These are phyloP conservation scores for Neocucurbitaria cava DNA, from an alignment of 2,329 filamentous ascomycete species.

Conservation along the genomic window DNA sequence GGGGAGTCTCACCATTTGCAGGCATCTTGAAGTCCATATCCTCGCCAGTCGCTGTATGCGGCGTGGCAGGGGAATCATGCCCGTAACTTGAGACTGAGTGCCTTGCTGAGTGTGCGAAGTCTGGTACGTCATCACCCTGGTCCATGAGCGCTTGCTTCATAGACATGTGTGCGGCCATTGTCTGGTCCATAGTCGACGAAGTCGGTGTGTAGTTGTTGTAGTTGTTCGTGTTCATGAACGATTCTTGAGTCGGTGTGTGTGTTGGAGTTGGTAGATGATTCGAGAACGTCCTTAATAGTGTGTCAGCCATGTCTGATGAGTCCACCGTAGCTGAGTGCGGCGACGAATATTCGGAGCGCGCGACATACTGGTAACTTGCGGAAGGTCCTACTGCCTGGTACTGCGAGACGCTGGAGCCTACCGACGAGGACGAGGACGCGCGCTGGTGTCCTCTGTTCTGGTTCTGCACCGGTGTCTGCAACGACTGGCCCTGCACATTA, in stretches of 20 bases:
- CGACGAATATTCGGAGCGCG: conserved; percentile 54
- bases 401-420: conserved; percentile 46
- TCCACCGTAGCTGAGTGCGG: conserved; percentile 45
- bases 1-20: conserved; percentile 61
- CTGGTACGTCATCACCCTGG: conserved; percentile 58
- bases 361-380: conserved; percentile 52
- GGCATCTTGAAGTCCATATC: conserved; percentile 62
- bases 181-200: conserved; percentile 51
- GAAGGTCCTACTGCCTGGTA: conserved; percentile 40
- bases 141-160: conserved; percentile 67
- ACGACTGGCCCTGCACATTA: conserved; percentile 41
- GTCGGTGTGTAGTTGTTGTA: conserved; percentile 57
- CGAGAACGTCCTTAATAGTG: conserved; percentile 51
- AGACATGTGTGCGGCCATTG: conserved; percentile 62
- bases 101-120: conserved; percentile 61
- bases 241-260: conserved; percentile 61
- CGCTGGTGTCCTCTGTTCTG: conserved; percentile 46
- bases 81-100: conserved; percentile 67
- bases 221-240: conserved; percentile 54
- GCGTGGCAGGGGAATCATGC: conserved; percentile 67
- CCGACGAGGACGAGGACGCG: conserved; percentile 49
- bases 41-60: conserved; percentile 61
- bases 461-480: conserved; percentile 42
- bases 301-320: conserved; percentile 42
- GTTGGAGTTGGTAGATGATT: conserved; percentile 63